phyloP scores from a whole-genome alignment of 2,329 filamentous ascomycete species.

The Pseudonectria buxi region DNA sequence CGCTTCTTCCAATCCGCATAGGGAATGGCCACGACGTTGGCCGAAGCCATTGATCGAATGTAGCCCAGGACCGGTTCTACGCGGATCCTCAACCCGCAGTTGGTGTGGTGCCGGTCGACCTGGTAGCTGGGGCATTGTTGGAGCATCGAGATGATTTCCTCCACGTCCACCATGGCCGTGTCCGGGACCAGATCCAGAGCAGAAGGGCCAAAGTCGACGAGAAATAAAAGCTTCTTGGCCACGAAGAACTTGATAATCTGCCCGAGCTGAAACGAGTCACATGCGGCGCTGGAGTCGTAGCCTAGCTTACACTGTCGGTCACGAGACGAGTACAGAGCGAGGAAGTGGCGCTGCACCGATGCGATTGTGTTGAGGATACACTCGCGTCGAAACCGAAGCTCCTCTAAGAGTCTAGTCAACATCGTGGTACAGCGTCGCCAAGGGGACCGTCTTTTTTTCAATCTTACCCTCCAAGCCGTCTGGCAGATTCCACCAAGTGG shows the following conservation, averaged over 20 bases:
- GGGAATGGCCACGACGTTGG: slow-evolving; percentile 37
- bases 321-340: slow-evolving; percentile 61
- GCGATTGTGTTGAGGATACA: slow-evolving; percentile 63
- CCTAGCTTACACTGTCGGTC: slow-evolving; percentile 63
- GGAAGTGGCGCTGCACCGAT: slow-evolving; percentile 62
- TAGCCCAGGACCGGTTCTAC: slow-evolving; percentile 61
- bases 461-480: slow-evolving; percentile 58
- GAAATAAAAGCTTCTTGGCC: slow-evolving; percentile 52
- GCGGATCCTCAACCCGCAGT: slow-evolving; percentile 63
- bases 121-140: slow-evolving; percentile 66
- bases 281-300: slow-evolving; percentile 65
- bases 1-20: slow-evolving; percentile 41
- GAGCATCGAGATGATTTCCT: slow-evolving; percentile 52
- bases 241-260: slow-evolving; percentile 69
- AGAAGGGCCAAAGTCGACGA: slow-evolving; percentile 48
- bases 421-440: not conserved
- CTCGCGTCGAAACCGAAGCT: slow-evolving; percentile 59
- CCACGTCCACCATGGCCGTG: slow-evolving; percentile 53
- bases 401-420: slow-evolving; percentile 37
- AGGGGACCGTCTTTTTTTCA: not conserved
- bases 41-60: slow-evolving; percentile 50
- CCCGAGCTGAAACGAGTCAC: slow-evolving; percentile 72
- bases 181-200: slow-evolving; percentile 40
- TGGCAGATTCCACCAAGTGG: slow-evolving; percentile 68
- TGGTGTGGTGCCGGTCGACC: slow-evolving; percentile 64